These are phyloP conservation scores for Geotrichum ghanense DNA, from an alignment of 805 yeast genomes.

Conservation along the genomic window DNA sequence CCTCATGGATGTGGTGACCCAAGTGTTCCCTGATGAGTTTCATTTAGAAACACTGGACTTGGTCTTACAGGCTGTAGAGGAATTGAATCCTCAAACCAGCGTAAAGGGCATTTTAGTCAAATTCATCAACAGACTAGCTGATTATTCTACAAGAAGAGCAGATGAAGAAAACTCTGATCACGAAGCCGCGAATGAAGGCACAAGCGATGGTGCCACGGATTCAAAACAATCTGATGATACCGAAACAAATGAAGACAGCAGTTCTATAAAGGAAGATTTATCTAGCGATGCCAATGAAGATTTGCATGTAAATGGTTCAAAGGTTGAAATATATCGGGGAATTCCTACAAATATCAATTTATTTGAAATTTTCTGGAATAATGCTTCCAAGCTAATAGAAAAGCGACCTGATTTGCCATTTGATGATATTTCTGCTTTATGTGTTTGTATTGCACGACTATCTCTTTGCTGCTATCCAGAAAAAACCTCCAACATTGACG, in stretches of 20 bases:
- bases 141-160: slow-evolving; percentile 16
- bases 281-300: not conserved
- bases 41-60: slow-evolving; percentile 64
- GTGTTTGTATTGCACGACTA: slow-evolving; percentile 55
- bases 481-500: slow-evolving; percentile 47
- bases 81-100: slow-evolving; percentile 60
- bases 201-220: slow-evolving; percentile 2
- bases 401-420: slow-evolving; percentile 53
- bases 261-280: not conserved
- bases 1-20: slow-evolving; percentile 79
- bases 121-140: slow-evolving; percentile 47
- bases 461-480: slow-evolving; percentile 58
- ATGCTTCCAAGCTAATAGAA: slow-evolving; percentile 43
- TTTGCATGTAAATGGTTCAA: not conserved
- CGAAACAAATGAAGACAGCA: not conserved
- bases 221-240: slow-evolving; percentile 3
- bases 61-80: slow-evolving; percentile 53
- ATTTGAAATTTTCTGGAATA: slow-evolving; percentile 57
- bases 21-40: slow-evolving; percentile 89
- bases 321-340: slow-evolving; percentile 9
- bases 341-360: slow-evolving; percentile 26
- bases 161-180: slow-evolving; percentile 6
- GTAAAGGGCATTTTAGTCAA: slow-evolving; percentile 55
- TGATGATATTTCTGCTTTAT: slow-evolving; percentile 52
- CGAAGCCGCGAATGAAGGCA: slow-evolving; percentile 9